Evolutionary conservation across 2,329 filamentous ascomycete species (phyloP), one percentile per base, ranked within the genome.

Genomic region (Aotearoamyces nothofagi): DNA sequence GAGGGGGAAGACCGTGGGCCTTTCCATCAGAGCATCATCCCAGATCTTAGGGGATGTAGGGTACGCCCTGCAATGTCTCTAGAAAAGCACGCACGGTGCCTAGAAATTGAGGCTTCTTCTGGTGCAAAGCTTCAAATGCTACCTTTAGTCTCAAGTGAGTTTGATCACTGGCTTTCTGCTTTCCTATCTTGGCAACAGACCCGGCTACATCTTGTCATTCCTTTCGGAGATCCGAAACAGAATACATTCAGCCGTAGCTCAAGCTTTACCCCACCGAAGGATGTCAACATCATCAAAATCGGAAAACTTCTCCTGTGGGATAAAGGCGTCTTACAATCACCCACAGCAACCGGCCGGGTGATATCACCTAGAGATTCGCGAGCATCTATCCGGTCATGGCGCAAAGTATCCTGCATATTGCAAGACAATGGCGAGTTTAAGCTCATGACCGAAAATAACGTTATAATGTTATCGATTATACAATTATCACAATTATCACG

Each of bases 381-480:
- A 15, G 62, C 64, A 9, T 52, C 60, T 1, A 55, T 55, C n/a
- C 63, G 62, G 3, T 67, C 77, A 8, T 96, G 90, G 90, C 72
- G 80, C 43, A 71, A 71, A 38, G 83, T 96, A 4, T 94, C 84
- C 16, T 94, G 86, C 52, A 92, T 90, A 11, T 61, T 98, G 14
- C 81, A 92, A 40, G 90, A 96, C 47, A 93, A 93, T 43, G 90
- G 90, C 33, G 82, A 92, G 47, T 77, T 98, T 48, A 92, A 87
- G 46, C 66, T 98, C 8, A 77, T 90, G 51, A 79, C 79, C 2
- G 87, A 94, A 43, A 76, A 79, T 31, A 86, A 93, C 40, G 74
- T 79, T 26, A 72, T 74, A 0, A 63, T 92, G 6, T 63, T 96
- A 10, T 79, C 80, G 15, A 70, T 84, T 26, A 78, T 96, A 29